These are phyloP conservation scores for Amaranthus hypochondriacus DNA, from an alignment of 148 eudicot species.

Conservation along the genomic window DNA sequence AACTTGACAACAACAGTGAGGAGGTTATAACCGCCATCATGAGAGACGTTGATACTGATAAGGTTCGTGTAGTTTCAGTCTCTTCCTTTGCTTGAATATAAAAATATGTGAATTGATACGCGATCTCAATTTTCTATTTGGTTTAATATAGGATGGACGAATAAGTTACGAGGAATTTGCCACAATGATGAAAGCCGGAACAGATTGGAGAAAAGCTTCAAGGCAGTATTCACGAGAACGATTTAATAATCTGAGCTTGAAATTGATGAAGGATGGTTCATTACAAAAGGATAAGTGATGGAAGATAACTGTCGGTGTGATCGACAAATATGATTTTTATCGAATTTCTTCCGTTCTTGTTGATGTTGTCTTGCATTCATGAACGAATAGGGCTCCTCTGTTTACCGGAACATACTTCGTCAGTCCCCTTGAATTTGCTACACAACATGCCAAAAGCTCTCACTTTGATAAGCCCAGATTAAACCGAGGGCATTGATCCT, in stretches of 20 bases:
- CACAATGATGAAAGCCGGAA: conserved; percentile 81
- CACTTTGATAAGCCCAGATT: neutral
- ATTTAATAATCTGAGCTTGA: conserved; percentile 58
- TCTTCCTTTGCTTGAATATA: neutral
- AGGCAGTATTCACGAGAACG: conserved; percentile 75
- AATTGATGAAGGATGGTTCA: conserved; percentile 65
- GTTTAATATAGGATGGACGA: conserved; percentile 57
- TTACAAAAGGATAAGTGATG: conserved; percentile 28
- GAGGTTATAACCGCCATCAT: conserved; percentile 72
- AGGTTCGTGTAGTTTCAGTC: conserved; percentile 40
- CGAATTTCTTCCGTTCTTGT: neutral
- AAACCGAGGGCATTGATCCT: neutral
- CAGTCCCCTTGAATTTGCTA: no score
- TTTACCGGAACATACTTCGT: neutral
- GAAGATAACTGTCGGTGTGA: conserved; percentile 17
- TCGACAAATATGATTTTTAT: neutral
- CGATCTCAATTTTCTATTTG: neutral
- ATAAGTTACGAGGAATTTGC: conserved; percentile 79
- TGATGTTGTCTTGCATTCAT: conserved; percentile 15
- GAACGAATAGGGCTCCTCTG: neutral
- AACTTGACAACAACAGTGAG: conserved; percentile 53
- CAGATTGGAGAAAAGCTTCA: conserved; percentile 87
- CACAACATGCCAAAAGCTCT: no score
- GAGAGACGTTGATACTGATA: conserved; percentile 85
- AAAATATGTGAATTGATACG: neutral